Base-by-base conservation (phyloP, 73 alveolate genomes). In the Tetrahymena borealis region DNA sequence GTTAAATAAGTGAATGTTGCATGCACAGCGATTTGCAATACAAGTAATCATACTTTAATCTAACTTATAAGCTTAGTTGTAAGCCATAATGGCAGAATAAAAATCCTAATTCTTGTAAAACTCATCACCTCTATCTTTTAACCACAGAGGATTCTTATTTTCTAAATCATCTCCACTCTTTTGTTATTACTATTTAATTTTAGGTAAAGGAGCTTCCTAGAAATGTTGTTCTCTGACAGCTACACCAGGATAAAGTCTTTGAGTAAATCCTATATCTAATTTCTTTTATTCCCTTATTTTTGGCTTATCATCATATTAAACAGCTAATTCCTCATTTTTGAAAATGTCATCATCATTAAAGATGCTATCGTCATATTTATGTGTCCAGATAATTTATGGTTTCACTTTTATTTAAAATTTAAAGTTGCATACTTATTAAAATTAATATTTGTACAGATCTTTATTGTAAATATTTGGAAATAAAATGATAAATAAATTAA, bases 221-320 rank as follows among this genome's bases (percentile, higher is more conserved):
- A 78, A 92, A 79, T 92, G 95, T 36, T 77, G 24, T 92, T 92
- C 95, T 78, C 95, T 79, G 15, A 92, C 95, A 33, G 95, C 95
- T 12, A 92, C 38, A 35, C 90, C 92, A 35, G 95, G 95, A 79
- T 92, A 92, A 18, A 92, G 15, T 78, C 90, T 92, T 78, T 92
- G 42, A 31, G 95, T 92, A 36, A 92, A 92, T 11, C 79, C 77
- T 39, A 92, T 32, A 28, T 92, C 42, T 31, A 92, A 91, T 78
- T 79, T 78, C 31, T 42, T 60, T 35, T 91, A 36, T 92, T 92
- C 42, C 37, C 95, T 77, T 2, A 91, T 90, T 79, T 92, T 91
- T 20, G 95, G 95, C 16, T 78, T 77, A 12, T 91, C 92, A 18
- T 90, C 90, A 28, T 77, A 79, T 92, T 92, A 37, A 38, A 78